Evolutionary conservation across 441 rosid genomes (phyloP), one percentile per base, ranked within the genome.

Genomic region (Croton laevigatus): DNA sequence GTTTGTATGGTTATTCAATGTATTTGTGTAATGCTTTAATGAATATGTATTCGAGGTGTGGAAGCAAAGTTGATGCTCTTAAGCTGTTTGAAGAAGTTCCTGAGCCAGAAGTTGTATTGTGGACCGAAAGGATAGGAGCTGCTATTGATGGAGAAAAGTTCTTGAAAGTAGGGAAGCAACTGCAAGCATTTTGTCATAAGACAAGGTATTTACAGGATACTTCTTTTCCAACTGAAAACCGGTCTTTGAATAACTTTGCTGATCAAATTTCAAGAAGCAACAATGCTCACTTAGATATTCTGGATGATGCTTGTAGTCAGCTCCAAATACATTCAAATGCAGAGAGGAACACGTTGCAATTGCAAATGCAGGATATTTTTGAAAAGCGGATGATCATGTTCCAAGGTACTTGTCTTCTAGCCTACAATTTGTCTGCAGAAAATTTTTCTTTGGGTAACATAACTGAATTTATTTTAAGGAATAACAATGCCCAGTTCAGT

Each of bases 321-420:
- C n/a, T n/a, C n/a, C n/a, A n/a, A n/a, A n/a, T n/a, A n/a, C n/a
- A n/a, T n/a, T n/a, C n/a, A n/a, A n/a, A n/a, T n/a, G n/a, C n/a
- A n/a, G n/a, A n/a, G n/a, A n/a, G n/a, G n/a, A n/a, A n/a, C n/a
- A n/a, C n/a, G n/a, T n/a, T n/a, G n/a, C n/a, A n/a, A n/a, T n/a
- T n/a, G n/a, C n/a, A n/a, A n/a, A n/a, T n/a, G n/a, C n/a, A n/a
- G n/a, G n/a, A n/a, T n/a, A n/a, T n/a, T n/a, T n/a, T n/a, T n/a
- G n/a, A n/a, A n/a, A n/a, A n/a, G n/a, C n/a, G n/a, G n/a, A n/a
- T n/a, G n/a, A n/a, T n/a, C n/a, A n/a, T n/a, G n/a, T n/a, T n/a
- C n/a, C 87, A 93, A 97, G 87, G 77, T 59, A 61, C 69, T 76
- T 60, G 73, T 70, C 58, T 72, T 62, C 72, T 80, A 51, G 68